These are phyloP conservation scores for Tylopilus orsonianus DNA, from an alignment of 1,284 basidiomycete species.

Conservation along the genomic window DNA sequence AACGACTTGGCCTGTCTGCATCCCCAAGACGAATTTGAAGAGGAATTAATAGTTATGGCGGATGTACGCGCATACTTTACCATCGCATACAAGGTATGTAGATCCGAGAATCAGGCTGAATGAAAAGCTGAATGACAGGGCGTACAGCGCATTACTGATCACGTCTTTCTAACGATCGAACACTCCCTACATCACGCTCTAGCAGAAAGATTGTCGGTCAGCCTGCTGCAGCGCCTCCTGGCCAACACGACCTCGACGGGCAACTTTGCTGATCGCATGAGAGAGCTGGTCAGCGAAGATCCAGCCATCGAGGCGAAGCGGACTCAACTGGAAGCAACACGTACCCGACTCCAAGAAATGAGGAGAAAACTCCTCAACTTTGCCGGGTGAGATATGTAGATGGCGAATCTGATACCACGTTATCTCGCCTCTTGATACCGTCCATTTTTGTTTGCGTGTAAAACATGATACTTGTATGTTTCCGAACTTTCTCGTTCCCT, in stretches of 20 bases:
- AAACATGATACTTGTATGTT: background rate
- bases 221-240: constrained; percentile 41
- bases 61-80: constrained; percentile 54
- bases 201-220: constrained; percentile 37
- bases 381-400: constrained; percentile 12
- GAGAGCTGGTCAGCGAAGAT: constrained; percentile 46
- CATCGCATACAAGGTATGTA: constrained; percentile 44
- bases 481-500: background rate
- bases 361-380: constrained; percentile 32
- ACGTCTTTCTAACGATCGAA: constrained; percentile 51
- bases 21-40: constrained; percentile 27
- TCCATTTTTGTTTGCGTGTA: constrained; percentile 1
- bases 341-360: constrained; percentile 38
- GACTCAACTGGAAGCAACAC: constrained; percentile 29
- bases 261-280: constrained; percentile 30
- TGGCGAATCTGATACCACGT: too few species aligned
- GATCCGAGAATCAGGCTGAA: background rate
- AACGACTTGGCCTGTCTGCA: constrained; percentile 23
- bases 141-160: constrained; percentile 53
- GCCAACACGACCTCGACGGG: constrained; percentile 12
- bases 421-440: too few species aligned
- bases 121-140: background rate
- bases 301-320: constrained; percentile 35
- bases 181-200: constrained; percentile 46
- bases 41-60: constrained; percentile 50